phyloP scores from a whole-genome alignment of 2,329 filamentous ascomycete species.

The Ambrosiella beaveri region DNA sequence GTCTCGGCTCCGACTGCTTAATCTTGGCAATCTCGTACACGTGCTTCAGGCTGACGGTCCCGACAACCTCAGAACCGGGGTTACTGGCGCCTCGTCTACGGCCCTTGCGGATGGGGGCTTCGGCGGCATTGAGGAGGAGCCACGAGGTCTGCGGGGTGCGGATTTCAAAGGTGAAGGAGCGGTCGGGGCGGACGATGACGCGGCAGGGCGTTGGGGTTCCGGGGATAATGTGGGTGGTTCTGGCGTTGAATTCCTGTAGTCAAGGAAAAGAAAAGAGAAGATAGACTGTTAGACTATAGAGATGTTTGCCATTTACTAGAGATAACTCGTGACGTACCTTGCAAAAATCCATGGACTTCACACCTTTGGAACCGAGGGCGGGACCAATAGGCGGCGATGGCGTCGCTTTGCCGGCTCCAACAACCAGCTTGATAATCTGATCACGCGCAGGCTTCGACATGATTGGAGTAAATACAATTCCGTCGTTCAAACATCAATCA shows the following conservation, averaged over 20 bases:
- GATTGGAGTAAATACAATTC: slow-evolving; percentile 10
- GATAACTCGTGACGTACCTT: slow-evolving; percentile 42
- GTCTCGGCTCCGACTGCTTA: slow-evolving; percentile 61
- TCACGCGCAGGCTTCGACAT: slow-evolving; percentile 43
- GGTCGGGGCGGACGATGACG: slow-evolving; percentile 81
- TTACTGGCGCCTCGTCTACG: slow-evolving; percentile 62
- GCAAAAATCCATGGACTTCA: slow-evolving; percentile 99
- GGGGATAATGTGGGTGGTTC: slow-evolving; percentile 64
- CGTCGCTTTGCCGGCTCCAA: slow-evolving; percentile 85
- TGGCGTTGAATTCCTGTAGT: slow-evolving; percentile 81
- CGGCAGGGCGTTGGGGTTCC: slow-evolving; percentile 82
- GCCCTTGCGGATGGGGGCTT: slow-evolving; percentile 56
- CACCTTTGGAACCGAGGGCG: slow-evolving; percentile 87
- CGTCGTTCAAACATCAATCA: not conserved
- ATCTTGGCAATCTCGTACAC: slow-evolving; percentile 96
- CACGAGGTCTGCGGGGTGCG: slow-evolving; percentile 90
- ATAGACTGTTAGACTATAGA: not conserved
- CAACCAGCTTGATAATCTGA: slow-evolving; percentile 89
- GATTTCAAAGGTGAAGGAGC: slow-evolving; percentile 82
- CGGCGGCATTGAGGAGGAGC: slow-evolving; percentile 69
- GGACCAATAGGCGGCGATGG: slow-evolving; percentile 93
- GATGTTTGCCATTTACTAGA: not conserved
- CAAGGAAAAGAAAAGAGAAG: not conserved
- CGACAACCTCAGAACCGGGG: slow-evolving; percentile 62
- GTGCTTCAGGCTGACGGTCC: slow-evolving; percentile 81